Percentiles rank a stretch among this genome's conserved stretches.
These are phyloP conservation scores for Coriolopsis trogii DNA, from an alignment of 1,284 basidiomycete species.

Conservation along the genomic window DNA sequence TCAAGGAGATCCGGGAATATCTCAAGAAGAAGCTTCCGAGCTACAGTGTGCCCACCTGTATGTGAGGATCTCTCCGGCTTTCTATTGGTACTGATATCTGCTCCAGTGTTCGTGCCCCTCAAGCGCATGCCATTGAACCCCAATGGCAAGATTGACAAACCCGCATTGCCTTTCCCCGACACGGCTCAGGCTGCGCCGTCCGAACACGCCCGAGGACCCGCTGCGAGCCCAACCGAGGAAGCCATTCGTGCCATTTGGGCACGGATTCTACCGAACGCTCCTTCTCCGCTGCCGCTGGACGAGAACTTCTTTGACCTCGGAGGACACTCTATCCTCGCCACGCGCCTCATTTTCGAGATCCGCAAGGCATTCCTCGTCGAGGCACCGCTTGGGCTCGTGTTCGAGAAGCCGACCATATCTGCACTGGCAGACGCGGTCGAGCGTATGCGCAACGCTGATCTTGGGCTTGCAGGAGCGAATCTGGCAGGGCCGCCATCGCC, in stretches of 20 bases:
- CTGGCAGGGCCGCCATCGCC: conserved; percentile 31
- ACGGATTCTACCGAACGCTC: conserved; percentile 80
- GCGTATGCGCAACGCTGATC: conserved; percentile 75
- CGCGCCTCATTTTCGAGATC: conserved; percentile 95
- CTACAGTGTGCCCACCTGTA: conserved; percentile 89
- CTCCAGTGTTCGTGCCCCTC: conserved; percentile 89
- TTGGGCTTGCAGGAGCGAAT: conserved; percentile 65
- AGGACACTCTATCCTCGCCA: conserved; percentile 98
- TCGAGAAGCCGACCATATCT: conserved; percentile 87
- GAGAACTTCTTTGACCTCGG: conserved; percentile 99
- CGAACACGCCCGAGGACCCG: conserved; percentile 34
- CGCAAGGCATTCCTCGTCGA: conserved; percentile 92
- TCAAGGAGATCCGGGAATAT: conserved; percentile 94
- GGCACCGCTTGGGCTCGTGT: conserved; percentile 92
- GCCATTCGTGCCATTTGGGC: conserved; percentile 86
- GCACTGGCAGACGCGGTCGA: conserved; percentile 87
- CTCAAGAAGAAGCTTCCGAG: conserved; percentile 97
- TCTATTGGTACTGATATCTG: conserved; percentile 11
- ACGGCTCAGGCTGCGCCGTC: conserved; percentile 73
- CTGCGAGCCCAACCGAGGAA: conserved; percentile 75
- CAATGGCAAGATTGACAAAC: conserved; percentile 99
- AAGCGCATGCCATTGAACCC: conserved; percentile 97
- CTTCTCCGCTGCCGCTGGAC: conserved; percentile 81
- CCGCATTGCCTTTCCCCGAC: conserved; percentile 97
- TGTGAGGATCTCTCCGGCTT: conserved; percentile 10